Evolutionary conservation across 768 basidiomycete species (phyloP).

Genomic region (Lactarius sp.): DNA sequence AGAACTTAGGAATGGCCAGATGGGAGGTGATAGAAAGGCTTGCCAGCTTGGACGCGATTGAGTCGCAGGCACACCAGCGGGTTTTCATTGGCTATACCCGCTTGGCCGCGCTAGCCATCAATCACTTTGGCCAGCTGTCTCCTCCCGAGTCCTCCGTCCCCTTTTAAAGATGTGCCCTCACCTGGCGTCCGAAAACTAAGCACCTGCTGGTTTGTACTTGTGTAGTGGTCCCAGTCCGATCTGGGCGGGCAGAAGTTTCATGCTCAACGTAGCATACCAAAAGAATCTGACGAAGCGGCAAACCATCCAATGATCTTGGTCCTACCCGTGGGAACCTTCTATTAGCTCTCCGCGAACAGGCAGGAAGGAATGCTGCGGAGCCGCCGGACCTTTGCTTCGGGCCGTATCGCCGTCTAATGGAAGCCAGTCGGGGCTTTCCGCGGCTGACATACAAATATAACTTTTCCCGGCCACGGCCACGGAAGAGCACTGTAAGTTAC

Average conservation of each 20-base stretch:
- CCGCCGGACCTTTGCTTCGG: conserved; percentile 70
- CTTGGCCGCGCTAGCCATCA: no score
- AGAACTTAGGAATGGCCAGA: conserved; percentile 60
- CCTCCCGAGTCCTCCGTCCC: no score
- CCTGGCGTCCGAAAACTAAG: not conserved
- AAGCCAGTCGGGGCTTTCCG: not conserved
- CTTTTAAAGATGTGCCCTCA: not conserved
- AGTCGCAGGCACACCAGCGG: conserved; percentile 44
- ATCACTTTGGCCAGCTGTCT: not conserved
- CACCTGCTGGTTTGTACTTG: not conserved
- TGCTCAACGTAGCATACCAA: not conserved
- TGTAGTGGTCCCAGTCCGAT: not conserved
- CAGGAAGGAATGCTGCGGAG: conserved; percentile 30
- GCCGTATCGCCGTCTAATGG: conserved; percentile 37
- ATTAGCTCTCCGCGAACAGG: conserved; percentile 58
- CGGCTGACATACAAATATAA: not conserved
- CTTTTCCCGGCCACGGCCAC: not conserved
- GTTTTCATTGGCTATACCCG: not conserved
- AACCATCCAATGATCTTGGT: no score
- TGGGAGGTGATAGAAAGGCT: conserved; percentile 47
- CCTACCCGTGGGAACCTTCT: not conserved
- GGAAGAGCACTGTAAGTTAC: not conserved
- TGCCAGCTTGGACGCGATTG: conserved; percentile 57
- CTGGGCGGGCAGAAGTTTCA: not conserved
- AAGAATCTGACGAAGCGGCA: not conserved